Base-by-base conservation (phyloP, 768 basidiomycete genomes). In the Sistotremastrum suecicum region DNA sequence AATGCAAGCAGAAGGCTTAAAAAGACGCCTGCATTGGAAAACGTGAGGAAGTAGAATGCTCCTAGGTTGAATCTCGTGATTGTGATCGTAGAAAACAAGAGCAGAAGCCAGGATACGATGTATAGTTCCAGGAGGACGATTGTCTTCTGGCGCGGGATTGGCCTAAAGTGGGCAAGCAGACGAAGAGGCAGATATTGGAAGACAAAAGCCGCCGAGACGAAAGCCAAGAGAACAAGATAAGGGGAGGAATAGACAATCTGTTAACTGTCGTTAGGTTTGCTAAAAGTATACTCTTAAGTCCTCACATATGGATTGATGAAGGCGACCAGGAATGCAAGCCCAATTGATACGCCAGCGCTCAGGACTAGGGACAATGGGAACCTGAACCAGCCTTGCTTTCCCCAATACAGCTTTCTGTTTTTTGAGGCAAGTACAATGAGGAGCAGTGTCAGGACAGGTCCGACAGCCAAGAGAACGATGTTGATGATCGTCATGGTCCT, bases 281-380 rank as follows among this genome's bases (percentile, higher is more conserved):
- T 30, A 5, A 9, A 28, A 32, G 9, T n/a, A 9, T 20, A 43
- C 9, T 12, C 31, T 10, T 36, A 30, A 29, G n/a, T 2, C 62
- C 78, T 54, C 54, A 83, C 82, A 50, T 74, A 77, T 32, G 77
- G 75, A 56, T 83, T 84, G 37, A 80, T n/a, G 40, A 68, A 61
- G 12, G 74, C 53, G 50, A 71, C 78, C 3, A 65, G 66, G 40
- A 65, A 55, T 3, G 75, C 63, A 5, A 84, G 60, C 2, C 66
- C 63, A 2, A 58, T 63, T 50, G 82, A 74, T 2, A 72, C 51
- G 5, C 60, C 68, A 3, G 69, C 51, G 2, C 67, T 63, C 7
- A 77, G 51, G 6, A 68, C 40, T 35, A 83, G 52, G 1, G 77
- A 69, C 0, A 78, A 51, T 75, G 80, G 84, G 54, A 86, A 80